A percentile compares a stretch with the other conserved stretches of the same genome.
Conservation (phyloP, 1,139 yeast species). For the Magnusiomyces fungicola region DNA sequence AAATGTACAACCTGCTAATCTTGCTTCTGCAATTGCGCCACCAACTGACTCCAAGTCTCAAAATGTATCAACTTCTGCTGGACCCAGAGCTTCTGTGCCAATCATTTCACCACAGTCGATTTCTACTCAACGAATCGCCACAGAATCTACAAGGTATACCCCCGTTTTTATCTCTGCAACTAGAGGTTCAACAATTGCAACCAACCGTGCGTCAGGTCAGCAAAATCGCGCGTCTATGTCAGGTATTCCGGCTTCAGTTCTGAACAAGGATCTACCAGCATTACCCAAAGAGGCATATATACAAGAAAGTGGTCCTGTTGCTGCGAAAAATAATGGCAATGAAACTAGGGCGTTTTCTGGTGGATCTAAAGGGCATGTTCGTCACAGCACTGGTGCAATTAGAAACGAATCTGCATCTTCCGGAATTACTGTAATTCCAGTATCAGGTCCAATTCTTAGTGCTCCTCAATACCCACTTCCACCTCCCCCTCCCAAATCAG, state of each 20-base stretch:
- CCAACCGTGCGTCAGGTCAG: not conserved
- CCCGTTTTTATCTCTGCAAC: not conserved
- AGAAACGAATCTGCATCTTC: not conserved
- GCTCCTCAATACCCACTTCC: conserved; percentile 18
- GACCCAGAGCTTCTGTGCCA: not conserved
- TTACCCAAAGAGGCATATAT: conserved; percentile 5
- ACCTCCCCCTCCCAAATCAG: conserved; percentile 18
- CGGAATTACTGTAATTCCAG: conserved; percentile 6
- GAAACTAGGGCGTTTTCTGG: not conserved
- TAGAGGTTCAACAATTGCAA: not conserved
- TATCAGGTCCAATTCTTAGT: conserved; percentile 5
- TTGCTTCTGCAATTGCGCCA: not conserved
- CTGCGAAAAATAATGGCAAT: not conserved
- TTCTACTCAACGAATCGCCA: not conserved
- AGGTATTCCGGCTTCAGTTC: conserved; percentile 2
- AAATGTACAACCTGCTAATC: not conserved
- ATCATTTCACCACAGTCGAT: not conserved
- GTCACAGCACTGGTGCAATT: not conserved
- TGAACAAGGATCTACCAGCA: conserved; percentile 15
- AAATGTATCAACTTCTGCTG: conserved; percentile 1
- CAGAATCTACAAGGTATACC: not conserved
- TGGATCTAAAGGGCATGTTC: not conserved
- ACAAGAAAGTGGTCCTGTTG: no score
- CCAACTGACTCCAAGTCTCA: not conserved
- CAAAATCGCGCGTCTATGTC: conserved; percentile 2